A percentile compares a stretch with the other conserved stretches of the same genome.
These are phyloP conservation scores for Penicillium italicum DNA, from an alignment of 2,329 filamentous ascomycete species.

Conservation along the genomic window DNA sequence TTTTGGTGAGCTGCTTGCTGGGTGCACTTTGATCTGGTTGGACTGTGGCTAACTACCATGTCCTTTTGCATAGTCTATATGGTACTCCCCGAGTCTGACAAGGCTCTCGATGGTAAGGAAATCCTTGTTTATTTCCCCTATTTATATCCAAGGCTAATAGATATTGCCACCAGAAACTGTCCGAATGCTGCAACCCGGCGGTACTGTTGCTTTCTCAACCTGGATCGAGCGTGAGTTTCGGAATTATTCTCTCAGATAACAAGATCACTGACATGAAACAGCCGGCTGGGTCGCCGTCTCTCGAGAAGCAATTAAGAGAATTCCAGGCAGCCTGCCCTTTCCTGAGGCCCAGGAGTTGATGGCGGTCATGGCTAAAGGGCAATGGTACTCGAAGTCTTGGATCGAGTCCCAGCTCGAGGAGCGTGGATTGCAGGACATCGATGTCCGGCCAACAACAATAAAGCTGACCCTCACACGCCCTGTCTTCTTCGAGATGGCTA, in stretches of 20 bases:
- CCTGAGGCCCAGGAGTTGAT: constrained; percentile 23
- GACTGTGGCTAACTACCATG: neutral
- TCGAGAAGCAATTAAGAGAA: constrained; percentile 23
- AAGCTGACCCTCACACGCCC: constrained; percentile 11
- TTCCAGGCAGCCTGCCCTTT: constrained; percentile 27
- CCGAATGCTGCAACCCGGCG: constrained; percentile 36
- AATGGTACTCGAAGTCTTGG: constrained; percentile 25
- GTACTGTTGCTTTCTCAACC: constrained; percentile 33
- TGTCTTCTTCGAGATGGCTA: constrained; percentile 22
- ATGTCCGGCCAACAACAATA: constrained; percentile 19
- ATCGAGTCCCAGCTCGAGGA: constrained; percentile 22
- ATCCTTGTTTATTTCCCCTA: neutral
- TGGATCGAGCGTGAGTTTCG: constrained; percentile 33
- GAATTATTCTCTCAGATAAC: neutral
- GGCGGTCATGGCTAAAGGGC: constrained; percentile 7
- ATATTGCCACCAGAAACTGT: constrained; percentile 24
- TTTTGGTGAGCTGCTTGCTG: constrained; percentile 35
- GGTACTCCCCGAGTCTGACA: constrained; percentile 44
- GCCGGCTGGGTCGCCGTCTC: constrained; percentile 30
- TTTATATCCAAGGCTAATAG: neutral
- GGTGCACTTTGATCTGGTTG: neutral
- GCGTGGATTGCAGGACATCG: constrained; percentile 24
- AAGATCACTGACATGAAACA: constrained; percentile 6
- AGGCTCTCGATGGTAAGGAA: constrained; percentile 36
- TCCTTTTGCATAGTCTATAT: constrained; percentile 37